These are phyloP conservation scores for Dinochytrium kinnereticum DNA, from an alignment of 371 early-diverging fungal genomes.

Conservation along the genomic window DNA sequence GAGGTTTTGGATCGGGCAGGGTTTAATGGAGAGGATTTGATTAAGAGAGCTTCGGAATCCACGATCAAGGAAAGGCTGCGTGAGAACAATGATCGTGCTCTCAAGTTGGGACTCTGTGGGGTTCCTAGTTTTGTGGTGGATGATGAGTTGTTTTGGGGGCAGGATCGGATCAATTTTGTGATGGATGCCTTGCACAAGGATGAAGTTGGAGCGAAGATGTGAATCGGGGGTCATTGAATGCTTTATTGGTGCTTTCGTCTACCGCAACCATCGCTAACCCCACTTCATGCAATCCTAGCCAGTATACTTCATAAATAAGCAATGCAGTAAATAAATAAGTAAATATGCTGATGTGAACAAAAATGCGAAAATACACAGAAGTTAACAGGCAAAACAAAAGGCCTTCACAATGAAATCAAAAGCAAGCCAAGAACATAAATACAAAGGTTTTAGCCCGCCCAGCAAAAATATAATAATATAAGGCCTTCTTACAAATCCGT, in stretches of 20 bases:
- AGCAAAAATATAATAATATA: not conserved
- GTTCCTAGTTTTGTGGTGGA: conserved; percentile 37
- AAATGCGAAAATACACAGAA: no score
- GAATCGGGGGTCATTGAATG: no score
- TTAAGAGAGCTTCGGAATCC: not conserved
- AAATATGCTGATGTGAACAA: no score
- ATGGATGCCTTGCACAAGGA: conserved; percentile 7
- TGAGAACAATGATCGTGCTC: conserved; percentile 30
- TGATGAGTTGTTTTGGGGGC: conserved; percentile 26
- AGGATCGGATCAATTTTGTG: conserved; percentile 29
- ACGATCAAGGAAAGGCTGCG: conserved; percentile 24
- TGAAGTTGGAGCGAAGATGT: not conserved
- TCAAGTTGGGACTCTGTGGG: conserved; percentile 31
- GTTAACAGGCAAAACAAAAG: no score
- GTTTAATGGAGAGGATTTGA: conserved; percentile 16
- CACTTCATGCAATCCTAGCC: no score
- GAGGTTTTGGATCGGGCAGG: conserved; percentile 19
- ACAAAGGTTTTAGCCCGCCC: not conserved
- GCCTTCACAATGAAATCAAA: no score
- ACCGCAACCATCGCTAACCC: no score
- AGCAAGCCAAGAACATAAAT: not conserved
- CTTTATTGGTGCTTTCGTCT: no score
- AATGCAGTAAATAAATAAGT: no score
- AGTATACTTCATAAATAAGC: no score
- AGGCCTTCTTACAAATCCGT: conserved; percentile 1